Percentiles rank a stretch among this genome's conserved stretches.
Conservation (phyloP, 352 stramenopile species). For the Phytophthora cajani region DNA sequence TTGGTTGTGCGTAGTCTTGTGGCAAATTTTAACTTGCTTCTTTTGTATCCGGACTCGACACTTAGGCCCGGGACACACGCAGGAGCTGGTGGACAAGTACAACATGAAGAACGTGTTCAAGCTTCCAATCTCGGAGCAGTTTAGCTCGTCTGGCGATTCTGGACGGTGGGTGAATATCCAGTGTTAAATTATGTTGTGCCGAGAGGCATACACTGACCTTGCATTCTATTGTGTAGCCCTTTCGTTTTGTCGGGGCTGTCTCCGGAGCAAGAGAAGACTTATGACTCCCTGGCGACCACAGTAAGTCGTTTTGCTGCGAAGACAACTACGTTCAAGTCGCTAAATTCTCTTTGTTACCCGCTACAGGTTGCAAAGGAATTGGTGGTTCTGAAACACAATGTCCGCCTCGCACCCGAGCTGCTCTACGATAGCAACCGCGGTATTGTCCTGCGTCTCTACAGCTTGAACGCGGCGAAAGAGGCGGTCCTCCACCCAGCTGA, state of each 20-base stretch:
- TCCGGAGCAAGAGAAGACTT: constrained; percentile 70
- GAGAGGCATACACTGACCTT: constrained; percentile 7
- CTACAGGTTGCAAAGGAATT: constrained; percentile 78
- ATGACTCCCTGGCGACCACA: constrained; percentile 70
- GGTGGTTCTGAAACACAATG: constrained; percentile 78
- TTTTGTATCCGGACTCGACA: not conserved
- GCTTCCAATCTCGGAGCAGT: constrained; percentile 79
- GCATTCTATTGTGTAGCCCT: constrained; percentile 45
- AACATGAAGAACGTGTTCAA: constrained; percentile 88
- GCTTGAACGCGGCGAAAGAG: constrained; percentile 75
- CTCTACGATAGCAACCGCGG: constrained; percentile 82
- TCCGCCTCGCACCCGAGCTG: constrained; percentile 74
- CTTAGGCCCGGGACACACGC: constrained; percentile 71
- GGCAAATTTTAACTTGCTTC: not conserved
- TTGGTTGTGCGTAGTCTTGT: not conserved
- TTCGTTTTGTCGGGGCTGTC: constrained; percentile 79
- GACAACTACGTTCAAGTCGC: not conserved
- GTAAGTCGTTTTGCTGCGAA: constrained; percentile 31
- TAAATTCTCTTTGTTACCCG: not conserved
- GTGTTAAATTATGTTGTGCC: not conserved
- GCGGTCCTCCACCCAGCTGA: constrained; percentile 75
- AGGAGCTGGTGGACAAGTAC: constrained; percentile 83
- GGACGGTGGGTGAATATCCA: constrained; percentile 53
- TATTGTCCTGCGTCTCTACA: constrained; percentile 84
- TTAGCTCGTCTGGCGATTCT: constrained; percentile 76